These are phyloP conservation scores for Elymus sibiricus DNA, from an alignment of 176 grass and related monocot species.

Conservation along the genomic window DNA sequence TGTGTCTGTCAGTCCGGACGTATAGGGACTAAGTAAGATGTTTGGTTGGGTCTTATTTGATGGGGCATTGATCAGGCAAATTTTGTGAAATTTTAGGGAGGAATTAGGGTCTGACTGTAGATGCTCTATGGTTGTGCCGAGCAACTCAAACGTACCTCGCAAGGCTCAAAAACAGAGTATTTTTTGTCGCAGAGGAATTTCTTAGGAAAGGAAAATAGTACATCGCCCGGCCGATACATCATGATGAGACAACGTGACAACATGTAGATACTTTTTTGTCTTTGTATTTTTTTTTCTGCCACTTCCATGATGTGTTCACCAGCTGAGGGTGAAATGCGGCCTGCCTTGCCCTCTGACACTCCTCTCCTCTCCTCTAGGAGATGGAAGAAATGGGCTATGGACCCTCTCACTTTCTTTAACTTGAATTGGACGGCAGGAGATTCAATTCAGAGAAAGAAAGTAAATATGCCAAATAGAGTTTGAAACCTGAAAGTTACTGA, in stretches of 20 bases:
- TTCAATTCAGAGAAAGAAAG: not conserved
- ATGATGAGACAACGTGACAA: not conserved
- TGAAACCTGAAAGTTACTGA: not conserved
- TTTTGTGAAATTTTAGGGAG: too few relatives aligned
- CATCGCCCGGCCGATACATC: not conserved
- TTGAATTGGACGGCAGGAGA: not conserved
- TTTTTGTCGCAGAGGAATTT: not conserved
- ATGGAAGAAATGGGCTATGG: not conserved
- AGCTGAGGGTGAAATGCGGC: slow-evolving; percentile 5
- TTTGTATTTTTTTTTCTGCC: not conserved
- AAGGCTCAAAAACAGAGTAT: not conserved
- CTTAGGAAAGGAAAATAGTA: not conserved
- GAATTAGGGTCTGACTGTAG: too few relatives aligned
- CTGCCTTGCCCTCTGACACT: not conserved
- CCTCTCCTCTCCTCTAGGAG: not conserved
- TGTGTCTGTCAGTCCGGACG: too few relatives aligned
- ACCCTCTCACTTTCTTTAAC: not conserved
- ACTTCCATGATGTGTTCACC: slow-evolving; percentile 1
- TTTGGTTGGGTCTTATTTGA: too few relatives aligned
- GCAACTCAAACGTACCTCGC: too few relatives aligned
- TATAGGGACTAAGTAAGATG: too few relatives aligned
- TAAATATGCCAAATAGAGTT: not conserved
- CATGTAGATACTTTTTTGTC: not conserved
- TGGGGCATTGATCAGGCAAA: too few relatives aligned
- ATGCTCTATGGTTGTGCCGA: too few relatives aligned